Percentiles rank a stretch among this genome's conserved stretches.
phyloP scores from a whole-genome alignment of 805 yeast genomes.

The Spathaspora hagerdaliae region DNA sequence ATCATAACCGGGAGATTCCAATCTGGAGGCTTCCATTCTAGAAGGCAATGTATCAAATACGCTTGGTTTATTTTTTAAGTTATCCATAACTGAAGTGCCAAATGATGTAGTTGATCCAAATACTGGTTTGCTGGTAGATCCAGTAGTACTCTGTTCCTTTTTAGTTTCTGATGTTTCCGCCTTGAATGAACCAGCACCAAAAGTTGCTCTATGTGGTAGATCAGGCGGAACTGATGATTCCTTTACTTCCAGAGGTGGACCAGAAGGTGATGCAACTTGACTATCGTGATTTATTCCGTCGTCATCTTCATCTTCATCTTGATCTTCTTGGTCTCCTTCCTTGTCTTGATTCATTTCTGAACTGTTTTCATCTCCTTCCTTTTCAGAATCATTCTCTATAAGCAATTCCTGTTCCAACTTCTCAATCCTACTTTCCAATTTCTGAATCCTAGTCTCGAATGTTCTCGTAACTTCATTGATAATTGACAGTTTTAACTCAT shows the following conservation, averaged over 20 bases:
- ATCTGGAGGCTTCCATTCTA: conserved; percentile 4
- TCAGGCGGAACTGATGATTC: conserved; percentile 5
- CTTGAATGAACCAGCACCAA: conserved; percentile 19
- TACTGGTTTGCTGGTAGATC: conserved; percentile 17
- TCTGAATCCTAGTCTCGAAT: conserved; percentile 10
- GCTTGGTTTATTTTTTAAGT: conserved; percentile 18
- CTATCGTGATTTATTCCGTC: neutral
- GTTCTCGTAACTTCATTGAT: conserved; percentile 23
- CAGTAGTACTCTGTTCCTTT: neutral
- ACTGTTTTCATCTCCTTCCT: neutral
- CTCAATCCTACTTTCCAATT: conserved; percentile 6
- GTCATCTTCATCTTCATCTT: neutral
- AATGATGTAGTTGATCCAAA: conserved; percentile 42
- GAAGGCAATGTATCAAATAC: conserved; percentile 24
- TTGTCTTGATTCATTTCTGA: neutral
- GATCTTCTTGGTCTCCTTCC: neutral
- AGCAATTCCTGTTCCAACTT: conserved; percentile 3
- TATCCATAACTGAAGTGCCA: conserved; percentile 25
- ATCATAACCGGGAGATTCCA: neutral
- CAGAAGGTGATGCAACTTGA: neutral
- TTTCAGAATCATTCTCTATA: neutral
- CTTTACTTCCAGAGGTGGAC: neutral
- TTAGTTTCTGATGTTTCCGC: conserved; percentile 12
- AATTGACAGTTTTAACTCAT: conserved; percentile 29
- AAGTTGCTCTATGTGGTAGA: conserved; percentile 11